These are phyloP conservation scores for Puccinia polysora DNA, from an alignment of 1,284 basidiomycete species.

Conservation along the genomic window DNA sequence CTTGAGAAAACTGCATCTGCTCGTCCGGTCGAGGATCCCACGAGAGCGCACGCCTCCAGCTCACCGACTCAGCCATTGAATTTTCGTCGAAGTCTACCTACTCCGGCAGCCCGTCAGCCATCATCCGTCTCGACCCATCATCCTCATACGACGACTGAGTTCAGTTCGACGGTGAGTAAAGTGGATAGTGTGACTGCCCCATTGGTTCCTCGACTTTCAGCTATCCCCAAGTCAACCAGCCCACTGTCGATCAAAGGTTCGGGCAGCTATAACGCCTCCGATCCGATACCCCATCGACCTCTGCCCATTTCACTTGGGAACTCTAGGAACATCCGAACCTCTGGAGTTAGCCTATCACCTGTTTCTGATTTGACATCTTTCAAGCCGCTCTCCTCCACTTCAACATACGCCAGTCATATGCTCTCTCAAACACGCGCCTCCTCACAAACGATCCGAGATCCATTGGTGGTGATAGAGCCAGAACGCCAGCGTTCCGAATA, in stretches of 20 bases:
- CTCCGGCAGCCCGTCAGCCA: too few species aligned
- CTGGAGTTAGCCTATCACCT: not conserved
- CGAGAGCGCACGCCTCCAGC: too few species aligned
- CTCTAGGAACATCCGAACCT: not conserved
- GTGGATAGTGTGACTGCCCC: not conserved
- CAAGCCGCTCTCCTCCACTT: not conserved
- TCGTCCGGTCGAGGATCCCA: too few species aligned
- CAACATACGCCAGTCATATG: not conserved
- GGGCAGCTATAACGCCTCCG: not conserved
- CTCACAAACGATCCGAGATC: not conserved
- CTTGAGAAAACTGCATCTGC: too few species aligned
- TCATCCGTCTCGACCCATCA: too few species aligned
- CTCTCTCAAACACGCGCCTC: not conserved
- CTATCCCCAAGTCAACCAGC: conserved; percentile 12
- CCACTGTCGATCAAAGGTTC: not conserved
- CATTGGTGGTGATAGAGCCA: not conserved
- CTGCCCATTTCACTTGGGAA: conserved; percentile 12
- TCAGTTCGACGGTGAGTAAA: not conserved
- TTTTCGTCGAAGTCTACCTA: too few species aligned
- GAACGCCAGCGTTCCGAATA: not conserved
- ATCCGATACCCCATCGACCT: conserved; percentile 5
- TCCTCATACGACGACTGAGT: too few species aligned
- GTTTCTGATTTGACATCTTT: not conserved
- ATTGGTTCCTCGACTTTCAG: not conserved
- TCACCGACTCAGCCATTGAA: too few species aligned